These are phyloP conservation scores for Metarhizium robertsii DNA, from an alignment of 2,329 filamentous ascomycete species.

Conservation along the genomic window DNA sequence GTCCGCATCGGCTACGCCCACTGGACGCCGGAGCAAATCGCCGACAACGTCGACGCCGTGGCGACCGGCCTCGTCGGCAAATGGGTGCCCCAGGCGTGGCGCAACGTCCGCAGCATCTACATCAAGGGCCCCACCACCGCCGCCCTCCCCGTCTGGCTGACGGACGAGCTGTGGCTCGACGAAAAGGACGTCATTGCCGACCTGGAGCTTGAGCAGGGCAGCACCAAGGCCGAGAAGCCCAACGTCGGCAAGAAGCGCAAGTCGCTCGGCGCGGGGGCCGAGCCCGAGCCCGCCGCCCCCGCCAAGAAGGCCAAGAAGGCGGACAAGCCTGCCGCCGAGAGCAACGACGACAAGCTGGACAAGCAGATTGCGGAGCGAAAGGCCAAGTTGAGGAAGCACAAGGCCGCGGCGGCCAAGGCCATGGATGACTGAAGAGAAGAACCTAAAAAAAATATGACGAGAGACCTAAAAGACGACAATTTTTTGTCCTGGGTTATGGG, in stretches of 20 bases:
- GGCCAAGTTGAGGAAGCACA: conserved; percentile 48
- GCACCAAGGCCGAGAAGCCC: conserved; percentile 37
- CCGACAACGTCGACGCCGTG: conserved; percentile 71
- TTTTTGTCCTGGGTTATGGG: background rate
- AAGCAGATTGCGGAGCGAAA: conserved; percentile 52
- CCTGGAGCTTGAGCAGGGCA: conserved; percentile 36
- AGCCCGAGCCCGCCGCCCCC: conserved; percentile 31
- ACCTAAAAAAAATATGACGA: background rate
- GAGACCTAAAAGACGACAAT: background rate
- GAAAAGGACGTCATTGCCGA: conserved; percentile 63
- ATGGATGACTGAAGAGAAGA: conserved; percentile 29
- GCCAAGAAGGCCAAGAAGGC: conserved; percentile 29
- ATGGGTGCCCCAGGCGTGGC: conserved; percentile 79
- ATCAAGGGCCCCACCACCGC: conserved; percentile 86
- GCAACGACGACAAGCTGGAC: conserved; percentile 44
- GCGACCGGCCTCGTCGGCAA: conserved; percentile 62
- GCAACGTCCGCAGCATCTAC: conserved; percentile 73
- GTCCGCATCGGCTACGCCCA: conserved; percentile 69
- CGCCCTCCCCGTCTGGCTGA: conserved; percentile 88
- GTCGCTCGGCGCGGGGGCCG: conserved; percentile 28
- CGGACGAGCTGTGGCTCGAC: conserved; percentile 84
- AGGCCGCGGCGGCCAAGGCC: conserved; percentile 45
- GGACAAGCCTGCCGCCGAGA: conserved; percentile 27
- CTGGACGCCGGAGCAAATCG: conserved; percentile 66
- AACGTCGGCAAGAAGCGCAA: conserved; percentile 60